A percentile compares a stretch with the other conserved stretches of the same genome.
Conservation (phyloP, 306 rosid genomes). For the Acacia crassicarpa region DNA sequence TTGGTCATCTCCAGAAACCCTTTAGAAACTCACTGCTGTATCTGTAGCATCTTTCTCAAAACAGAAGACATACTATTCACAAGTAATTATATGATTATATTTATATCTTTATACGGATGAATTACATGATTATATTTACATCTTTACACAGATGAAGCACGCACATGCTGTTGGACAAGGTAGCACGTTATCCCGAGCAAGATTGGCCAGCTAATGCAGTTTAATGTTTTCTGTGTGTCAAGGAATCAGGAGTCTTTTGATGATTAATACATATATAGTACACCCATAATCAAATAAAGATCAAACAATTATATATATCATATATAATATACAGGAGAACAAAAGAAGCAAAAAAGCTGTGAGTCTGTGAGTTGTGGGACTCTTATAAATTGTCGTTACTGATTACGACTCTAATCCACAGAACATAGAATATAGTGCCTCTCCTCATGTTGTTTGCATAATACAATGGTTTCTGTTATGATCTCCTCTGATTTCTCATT, state of each 20-base stretch:
- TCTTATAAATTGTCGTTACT: not conserved
- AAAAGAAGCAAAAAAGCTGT: not conserved
- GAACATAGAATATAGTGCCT: not conserved
- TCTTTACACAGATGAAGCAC: not conserved
- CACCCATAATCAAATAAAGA: not conserved
- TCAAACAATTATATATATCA: not conserved
- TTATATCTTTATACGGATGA: too few species aligned
- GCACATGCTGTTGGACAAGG: not conserved
- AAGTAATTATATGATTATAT: not conserved
- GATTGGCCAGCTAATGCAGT: not conserved
- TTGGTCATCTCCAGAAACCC: not conserved
- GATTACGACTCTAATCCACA: not conserved
- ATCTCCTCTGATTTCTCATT: constrained; percentile 31
- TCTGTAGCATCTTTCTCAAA: not conserved
- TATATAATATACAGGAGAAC: too few species aligned
- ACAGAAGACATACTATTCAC: not conserved
- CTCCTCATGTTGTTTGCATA: not conserved
- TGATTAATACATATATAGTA: not conserved
- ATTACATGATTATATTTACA: too few species aligned
- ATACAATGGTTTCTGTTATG: constrained; percentile 33
- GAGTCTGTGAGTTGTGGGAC: not conserved
- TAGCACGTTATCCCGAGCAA: not conserved
- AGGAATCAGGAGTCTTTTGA: not conserved
- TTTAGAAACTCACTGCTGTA: not conserved
- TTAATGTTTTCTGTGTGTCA: not conserved